A percentile compares a stretch with the other conserved stretches of the same genome.
Evolutionary conservation across 2,329 filamentous ascomycete genomes (phyloP).

Genomic region (Diaporthe sp.): DNA sequence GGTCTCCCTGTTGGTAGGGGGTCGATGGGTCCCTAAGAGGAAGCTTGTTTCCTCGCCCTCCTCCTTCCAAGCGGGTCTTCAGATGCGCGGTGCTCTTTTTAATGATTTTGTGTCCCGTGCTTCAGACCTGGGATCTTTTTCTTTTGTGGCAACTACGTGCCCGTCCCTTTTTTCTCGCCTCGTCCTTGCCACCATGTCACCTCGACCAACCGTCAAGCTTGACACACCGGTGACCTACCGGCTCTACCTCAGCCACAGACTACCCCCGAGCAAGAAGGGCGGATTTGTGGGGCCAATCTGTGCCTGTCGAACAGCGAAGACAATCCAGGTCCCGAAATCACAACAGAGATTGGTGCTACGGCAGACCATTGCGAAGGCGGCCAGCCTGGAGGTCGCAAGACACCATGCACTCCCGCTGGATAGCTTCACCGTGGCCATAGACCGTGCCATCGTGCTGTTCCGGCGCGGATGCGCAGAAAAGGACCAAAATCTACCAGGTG

Average conservation of each 20-base stretch:
- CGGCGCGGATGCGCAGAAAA: neutral
- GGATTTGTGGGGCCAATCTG: conserved; percentile 9
- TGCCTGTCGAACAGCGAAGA: conserved; percentile 2
- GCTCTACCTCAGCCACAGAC: conserved; percentile 17
- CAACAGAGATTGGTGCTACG: conserved; percentile 5
- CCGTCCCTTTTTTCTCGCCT: neutral
- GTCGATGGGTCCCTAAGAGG: neutral
- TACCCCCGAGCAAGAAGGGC: conserved; percentile 15
- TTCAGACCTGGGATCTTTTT: neutral
- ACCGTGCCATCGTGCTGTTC: conserved; percentile 1
- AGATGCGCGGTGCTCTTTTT: conserved; percentile 19
- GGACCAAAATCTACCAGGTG: conserved; percentile 5
- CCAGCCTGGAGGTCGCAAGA: conserved; percentile 5
- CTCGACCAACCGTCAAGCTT: conserved; percentile 7
- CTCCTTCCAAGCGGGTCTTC: neutral
- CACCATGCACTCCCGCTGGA: neutral
- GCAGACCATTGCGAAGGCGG: conserved; percentile 12
- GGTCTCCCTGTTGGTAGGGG: neutral
- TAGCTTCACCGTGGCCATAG: conserved; percentile 16
- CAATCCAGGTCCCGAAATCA: neutral
- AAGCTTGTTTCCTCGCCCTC: conserved; percentile 7
- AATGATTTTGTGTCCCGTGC: conserved; percentile 18
- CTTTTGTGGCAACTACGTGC: conserved; percentile 13
- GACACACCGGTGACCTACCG: conserved; percentile 13
- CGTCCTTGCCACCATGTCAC: conserved; percentile 20